Conservation (phyloP, 176 grass and related monocot species). For the Raddia distichophylla region DNA sequence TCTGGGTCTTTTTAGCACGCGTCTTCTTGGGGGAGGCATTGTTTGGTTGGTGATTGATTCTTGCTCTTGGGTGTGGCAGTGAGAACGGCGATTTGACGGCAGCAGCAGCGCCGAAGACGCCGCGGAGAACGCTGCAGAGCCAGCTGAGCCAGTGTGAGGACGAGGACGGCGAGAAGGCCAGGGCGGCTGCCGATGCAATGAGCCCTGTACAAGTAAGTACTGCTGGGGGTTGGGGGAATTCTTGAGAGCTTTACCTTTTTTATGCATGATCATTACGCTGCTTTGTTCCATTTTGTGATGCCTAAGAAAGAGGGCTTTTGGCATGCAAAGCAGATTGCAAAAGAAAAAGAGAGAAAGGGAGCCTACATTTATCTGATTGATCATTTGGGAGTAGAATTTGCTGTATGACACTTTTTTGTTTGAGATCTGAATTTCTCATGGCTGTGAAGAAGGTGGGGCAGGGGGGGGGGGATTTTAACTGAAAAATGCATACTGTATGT, state of each 20-base stretch:
- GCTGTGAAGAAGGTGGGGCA: neutral
- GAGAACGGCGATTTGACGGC: constrained; percentile 45
- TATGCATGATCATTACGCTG: constrained; percentile 34
- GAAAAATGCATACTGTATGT: neutral
- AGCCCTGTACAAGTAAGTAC: constrained; percentile 68
- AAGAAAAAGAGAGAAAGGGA: constrained; percentile 41
- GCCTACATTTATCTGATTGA: constrained; percentile 29
- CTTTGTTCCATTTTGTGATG: constrained; percentile 57
- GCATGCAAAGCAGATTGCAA: constrained; percentile 40
- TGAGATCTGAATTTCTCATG: constrained; percentile 41
- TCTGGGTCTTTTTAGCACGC: constrained; percentile 24
- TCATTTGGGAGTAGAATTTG: constrained; percentile 31
- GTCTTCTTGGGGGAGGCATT: constrained; percentile 30
- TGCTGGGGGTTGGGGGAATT: neutral
- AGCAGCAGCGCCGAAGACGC: constrained; percentile 20
- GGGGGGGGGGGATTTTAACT: constrained; percentile 32
- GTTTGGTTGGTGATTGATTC: constrained; percentile 34
- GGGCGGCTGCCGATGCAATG: constrained; percentile 41
- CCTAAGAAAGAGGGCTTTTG: constrained; percentile 49
- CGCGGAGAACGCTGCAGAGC: constrained; percentile 58
- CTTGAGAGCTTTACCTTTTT: constrained; percentile 37
- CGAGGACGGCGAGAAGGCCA: constrained; percentile 60
- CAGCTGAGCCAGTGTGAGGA: constrained; percentile 71
- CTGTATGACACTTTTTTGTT: constrained; percentile 30
- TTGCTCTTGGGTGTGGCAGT: constrained; percentile 39